Percentiles rank a stretch among this genome's conserved stretches.
phyloP scores from a whole-genome alignment of 1,284 basidiomycete species.

The Golubevia pallescens region DNA sequence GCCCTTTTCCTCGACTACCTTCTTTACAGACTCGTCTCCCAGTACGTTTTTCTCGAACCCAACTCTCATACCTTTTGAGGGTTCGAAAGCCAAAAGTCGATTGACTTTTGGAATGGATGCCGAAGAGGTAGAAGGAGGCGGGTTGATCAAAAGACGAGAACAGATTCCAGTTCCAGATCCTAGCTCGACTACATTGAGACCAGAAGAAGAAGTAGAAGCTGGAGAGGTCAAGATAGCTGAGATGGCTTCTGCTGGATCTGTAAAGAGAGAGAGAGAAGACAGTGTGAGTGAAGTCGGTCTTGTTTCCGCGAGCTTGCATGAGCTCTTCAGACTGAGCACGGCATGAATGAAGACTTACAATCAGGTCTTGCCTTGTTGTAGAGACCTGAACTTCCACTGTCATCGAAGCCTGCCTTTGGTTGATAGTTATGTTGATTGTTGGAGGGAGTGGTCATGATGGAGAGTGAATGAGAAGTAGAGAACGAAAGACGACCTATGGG shows the following conservation, averaged over 20 bases:
- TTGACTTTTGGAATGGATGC: conserved; percentile 23
- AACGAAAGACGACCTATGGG: too few relatives aligned
- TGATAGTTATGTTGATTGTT: too few relatives aligned
- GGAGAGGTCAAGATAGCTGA: conserved; percentile 26
- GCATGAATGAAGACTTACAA: conserved; percentile 10
- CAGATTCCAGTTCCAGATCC: conserved; percentile 55
- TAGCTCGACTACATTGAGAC: conserved; percentile 47
- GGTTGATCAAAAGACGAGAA: conserved; percentile 38
- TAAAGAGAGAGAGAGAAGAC: background rate
- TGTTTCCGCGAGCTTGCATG: background rate
- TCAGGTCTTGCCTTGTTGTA: conserved; percentile 43
- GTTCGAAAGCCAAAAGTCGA: conserved; percentile 31
- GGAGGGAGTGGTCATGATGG: too few relatives aligned
- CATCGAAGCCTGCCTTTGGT: conserved; percentile 25
- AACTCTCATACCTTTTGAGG: conserved; percentile 43
- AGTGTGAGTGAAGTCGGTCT: background rate
- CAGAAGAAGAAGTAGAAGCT: conserved; percentile 10
- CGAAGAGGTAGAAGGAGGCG: conserved; percentile 19
- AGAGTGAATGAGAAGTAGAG: too few relatives aligned
- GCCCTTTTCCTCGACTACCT: conserved; percentile 22
- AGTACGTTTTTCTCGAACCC: conserved; percentile 28
- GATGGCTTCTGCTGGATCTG: conserved; percentile 26
- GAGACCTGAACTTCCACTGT: conserved; percentile 24
- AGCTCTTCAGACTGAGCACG: background rate
- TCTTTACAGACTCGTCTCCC: conserved; percentile 10